Percentiles rank a stretch among this genome's conserved stretches.
phyloP scores from a whole-genome alignment of 306 rosid genomes.

The Purshia tridentata region DNA sequence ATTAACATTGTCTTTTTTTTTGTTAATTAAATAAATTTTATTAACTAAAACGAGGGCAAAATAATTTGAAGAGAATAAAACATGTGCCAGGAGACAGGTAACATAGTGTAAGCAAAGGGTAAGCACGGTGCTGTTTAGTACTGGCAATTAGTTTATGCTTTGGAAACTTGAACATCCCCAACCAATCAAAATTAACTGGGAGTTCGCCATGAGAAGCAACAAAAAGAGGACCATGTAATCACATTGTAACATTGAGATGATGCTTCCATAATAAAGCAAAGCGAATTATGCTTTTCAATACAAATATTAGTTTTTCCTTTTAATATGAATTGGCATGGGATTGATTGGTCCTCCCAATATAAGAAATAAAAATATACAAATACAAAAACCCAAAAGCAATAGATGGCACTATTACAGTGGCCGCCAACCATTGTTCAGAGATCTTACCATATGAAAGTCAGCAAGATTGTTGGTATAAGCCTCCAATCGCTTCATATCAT shows the following conservation, averaged over 20 bases:
- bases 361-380: background rate
- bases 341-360: background rate
- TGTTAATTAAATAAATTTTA: too few species aligned
- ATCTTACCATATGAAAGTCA: slow-evolving; percentile 86
- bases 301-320: background rate
- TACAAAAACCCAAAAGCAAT: background rate
- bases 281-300: background rate
- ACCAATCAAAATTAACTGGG: slow-evolving; percentile 28
- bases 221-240: background rate
- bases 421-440: background rate
- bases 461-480: slow-evolving; percentile 78
- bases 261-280: background rate
- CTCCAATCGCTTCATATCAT: slow-evolving; percentile 91
- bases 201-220: slow-evolving; percentile 82
- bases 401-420: background rate
- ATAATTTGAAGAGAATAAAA: background rate
- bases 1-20: too few species aligned
- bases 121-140: slow-evolving; percentile 65
- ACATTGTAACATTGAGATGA: background rate
- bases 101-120: slow-evolving; percentile 35
- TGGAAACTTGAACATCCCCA: slow-evolving; percentile 78
- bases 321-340: background rate
- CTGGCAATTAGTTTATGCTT: slow-evolving; percentile 88
- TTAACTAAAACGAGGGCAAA: too few species aligned
- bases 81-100: slow-evolving; percentile 89